phyloP scores from a whole-genome alignment of 768 basidiomycete species.

The Rhizopogon vulgaris region DNA sequence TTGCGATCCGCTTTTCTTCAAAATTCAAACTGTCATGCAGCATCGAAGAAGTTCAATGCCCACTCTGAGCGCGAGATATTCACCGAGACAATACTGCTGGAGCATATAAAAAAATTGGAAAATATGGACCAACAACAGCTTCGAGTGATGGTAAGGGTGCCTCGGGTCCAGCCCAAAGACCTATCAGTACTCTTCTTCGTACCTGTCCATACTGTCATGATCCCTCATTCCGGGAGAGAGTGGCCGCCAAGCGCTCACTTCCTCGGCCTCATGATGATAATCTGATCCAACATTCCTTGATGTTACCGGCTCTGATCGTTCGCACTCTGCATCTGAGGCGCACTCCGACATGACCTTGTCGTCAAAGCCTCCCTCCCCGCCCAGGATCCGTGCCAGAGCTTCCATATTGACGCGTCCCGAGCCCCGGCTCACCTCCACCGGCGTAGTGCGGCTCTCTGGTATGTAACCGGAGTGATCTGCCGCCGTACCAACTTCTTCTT shows the following conservation, averaged over 20 bases:
- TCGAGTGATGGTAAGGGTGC: not conserved
- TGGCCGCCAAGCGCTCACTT: conserved; percentile 43
- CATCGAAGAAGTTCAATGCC: not conserved
- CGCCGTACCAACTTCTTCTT: conserved; percentile 13
- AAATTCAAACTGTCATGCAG: no score
- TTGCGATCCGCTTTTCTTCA: not conserved
- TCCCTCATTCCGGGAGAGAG: conserved; percentile 25
- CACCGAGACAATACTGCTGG: not conserved
- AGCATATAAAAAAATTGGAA: not conserved
- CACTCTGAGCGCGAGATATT: not conserved
- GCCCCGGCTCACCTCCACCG: conserved; percentile 23
- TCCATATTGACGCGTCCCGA: conserved; percentile 48
- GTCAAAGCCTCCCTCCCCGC: conserved; percentile 21
- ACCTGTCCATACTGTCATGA: conserved; percentile 16
- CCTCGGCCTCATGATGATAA: conserved; percentile 18
- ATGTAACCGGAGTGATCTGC: conserved; percentile 18
- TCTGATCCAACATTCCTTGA: conserved; percentile 14
- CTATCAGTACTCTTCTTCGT: conserved; percentile 24
- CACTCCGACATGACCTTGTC: conserved; percentile 15
- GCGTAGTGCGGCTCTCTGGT: not conserved
- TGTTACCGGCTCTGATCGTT: not conserved
- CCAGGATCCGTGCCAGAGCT: conserved; percentile 46
- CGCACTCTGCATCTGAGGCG: conserved; percentile 16
- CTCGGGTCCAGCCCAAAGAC: not conserved
- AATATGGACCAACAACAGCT: not conserved